Conservation (phyloP, 2,329 filamentous ascomycete genomes). For the Elsinoe ampelina region DNA sequence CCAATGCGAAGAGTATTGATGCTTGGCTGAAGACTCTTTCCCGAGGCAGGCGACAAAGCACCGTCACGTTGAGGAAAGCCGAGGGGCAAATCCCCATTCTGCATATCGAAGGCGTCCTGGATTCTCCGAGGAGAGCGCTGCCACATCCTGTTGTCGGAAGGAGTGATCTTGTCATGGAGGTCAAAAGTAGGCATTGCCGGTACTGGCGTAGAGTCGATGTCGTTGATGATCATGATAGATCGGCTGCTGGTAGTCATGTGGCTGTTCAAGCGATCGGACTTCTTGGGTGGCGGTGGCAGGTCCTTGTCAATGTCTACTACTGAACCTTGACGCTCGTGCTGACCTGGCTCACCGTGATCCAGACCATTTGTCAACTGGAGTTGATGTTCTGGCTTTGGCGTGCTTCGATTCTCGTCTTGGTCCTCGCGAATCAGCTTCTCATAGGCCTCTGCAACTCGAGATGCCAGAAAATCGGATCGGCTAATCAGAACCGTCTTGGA, state of each 20-base stretch:
- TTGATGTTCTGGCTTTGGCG: background rate
- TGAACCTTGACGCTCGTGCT: constrained; percentile 71
- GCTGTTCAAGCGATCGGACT: constrained; percentile 33
- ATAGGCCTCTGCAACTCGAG: constrained; percentile 7
- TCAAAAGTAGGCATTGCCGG: constrained; percentile 13
- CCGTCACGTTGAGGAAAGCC: background rate
- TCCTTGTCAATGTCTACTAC: constrained; percentile 22
- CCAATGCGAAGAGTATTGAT: background rate
- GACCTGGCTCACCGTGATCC: background rate
- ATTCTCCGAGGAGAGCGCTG: constrained; percentile 5
- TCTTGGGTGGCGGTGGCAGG: constrained; percentile 22
- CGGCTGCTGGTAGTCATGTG: constrained; percentile 71
- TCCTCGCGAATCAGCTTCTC: constrained; percentile 12
- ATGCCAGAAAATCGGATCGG: constrained; percentile 3
- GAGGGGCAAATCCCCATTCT: background rate
- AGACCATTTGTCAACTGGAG: background rate
- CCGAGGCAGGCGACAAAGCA: background rate
- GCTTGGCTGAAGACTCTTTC: background rate
- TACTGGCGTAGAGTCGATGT: constrained; percentile 44
- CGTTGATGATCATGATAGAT: constrained; percentile 80
- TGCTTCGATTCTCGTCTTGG: background rate
- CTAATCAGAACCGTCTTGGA: constrained; percentile 4
- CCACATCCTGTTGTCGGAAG: background rate
- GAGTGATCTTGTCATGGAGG: constrained; percentile 5
- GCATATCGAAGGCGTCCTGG: constrained; percentile 6